Evolutionary conservation across 768 basidiomycete species (phyloP), one percentile per base, ranked within the genome.

Genomic region (Calvatia gigantea): DNA sequence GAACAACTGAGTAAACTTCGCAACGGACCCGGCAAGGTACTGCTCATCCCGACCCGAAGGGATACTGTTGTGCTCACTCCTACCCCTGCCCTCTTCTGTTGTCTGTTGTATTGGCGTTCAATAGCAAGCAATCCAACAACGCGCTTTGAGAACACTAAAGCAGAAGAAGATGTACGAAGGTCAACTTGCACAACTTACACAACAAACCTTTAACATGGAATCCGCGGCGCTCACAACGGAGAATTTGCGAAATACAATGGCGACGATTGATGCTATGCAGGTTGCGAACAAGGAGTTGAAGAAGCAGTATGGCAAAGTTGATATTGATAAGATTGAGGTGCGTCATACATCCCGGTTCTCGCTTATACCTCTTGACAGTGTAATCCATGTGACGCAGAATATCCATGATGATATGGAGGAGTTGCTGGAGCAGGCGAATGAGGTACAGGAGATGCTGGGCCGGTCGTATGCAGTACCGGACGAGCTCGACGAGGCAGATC

Each of bases 341-440:
- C 58, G 80, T 64, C 35, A 55, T n/a, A 4, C 14, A 6, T 19
- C 4, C 17, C n/a, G n/a, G n/a, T n/a, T n/a, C 11, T 33, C 19
- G 35, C 4, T 53, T 17, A 9, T 25, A 28, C 15, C 27, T 8
- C 29, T 43, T 23, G 9, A 11, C 56, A 41, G 35, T 28, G 27
- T 12, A 31, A 33, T 6, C 6, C 19, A 12, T 25, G 29, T 17
- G 5, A 32, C 35, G 2, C 65, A 98, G 95, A 87, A 77, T 64
- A 92, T 98, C 65, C 96, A 99, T 68, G 93, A 89, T 68, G 96
- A 99, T 57, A 98, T 99, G 95, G 94, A 97, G 65, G 97, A 98
- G 56, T 69, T 98, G 59, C 74, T 99, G 56, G 97, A 98, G 65
- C 94, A 97, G 68, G 91, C 94, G 8, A 98, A 98, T 65, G 97